Conservation (phyloP, 306 rosid genomes). For the Herpetospermum pedunculosum region DNA sequence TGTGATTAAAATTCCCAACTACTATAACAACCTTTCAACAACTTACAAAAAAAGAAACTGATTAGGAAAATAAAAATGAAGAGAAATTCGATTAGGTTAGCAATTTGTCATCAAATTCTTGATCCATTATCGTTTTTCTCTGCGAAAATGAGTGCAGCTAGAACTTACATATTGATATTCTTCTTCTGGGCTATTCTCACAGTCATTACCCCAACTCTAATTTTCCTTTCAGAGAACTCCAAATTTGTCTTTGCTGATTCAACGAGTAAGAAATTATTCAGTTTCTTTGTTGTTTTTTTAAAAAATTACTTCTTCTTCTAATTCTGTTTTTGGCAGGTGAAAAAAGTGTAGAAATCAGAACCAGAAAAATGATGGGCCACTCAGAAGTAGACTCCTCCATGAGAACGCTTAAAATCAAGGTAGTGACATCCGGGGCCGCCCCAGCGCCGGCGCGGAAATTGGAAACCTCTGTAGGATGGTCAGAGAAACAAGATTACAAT, state of each 20-base stretch:
- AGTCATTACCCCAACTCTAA: slow-evolving; percentile 64
- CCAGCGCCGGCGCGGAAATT: slow-evolving; percentile 3
- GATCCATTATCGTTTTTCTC: no score
- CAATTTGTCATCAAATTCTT: no score
- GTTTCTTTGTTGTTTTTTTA: no score
- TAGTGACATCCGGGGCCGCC: slow-evolving; percentile 1
- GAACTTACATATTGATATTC: slow-evolving; percentile 61
- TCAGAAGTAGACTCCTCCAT: slow-evolving; percentile 9
- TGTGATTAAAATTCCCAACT: slow-evolving; percentile 18
- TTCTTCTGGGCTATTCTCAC: slow-evolving; percentile 69
- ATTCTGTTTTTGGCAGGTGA: no score
- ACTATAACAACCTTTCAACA: slow-evolving; percentile 62
- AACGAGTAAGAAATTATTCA: no score
- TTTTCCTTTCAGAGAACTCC: slow-evolving; percentile 55
- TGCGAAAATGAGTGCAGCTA: slow-evolving; percentile 44
- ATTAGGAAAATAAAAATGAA: background rate
- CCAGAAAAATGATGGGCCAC: slow-evolving; percentile 34
- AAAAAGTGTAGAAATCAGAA: slow-evolving; percentile 22
- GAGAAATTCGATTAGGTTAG: background rate
- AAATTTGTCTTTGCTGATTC: slow-evolving; percentile 20
- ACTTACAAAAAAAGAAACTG: slow-evolving; percentile 26
- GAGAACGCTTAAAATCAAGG: background rate
- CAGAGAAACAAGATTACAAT: background rate
- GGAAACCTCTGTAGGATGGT: background rate
- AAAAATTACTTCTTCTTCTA: no score